Evolutionary conservation across 306 rosid species (phyloP).

Genomic region (Cicer cuneatum): DNA sequence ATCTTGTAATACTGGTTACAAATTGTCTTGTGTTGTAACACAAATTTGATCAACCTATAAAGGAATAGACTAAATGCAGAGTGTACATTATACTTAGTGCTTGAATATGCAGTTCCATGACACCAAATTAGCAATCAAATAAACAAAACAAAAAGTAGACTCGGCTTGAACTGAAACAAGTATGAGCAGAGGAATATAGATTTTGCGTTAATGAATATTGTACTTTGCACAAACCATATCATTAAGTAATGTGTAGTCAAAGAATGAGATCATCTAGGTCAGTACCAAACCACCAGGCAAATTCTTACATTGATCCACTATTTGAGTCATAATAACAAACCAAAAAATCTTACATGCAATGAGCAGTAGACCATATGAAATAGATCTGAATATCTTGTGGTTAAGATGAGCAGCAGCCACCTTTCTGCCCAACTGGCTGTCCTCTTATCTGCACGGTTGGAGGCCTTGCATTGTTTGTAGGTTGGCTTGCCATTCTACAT

Average conservation of each 20-base stretch:
- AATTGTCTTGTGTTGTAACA: not conserved
- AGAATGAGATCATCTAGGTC: slow-evolving; percentile 55
- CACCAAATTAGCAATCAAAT: slow-evolving; percentile 10
- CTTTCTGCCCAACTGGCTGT: slow-evolving; percentile 57
- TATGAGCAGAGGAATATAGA: slow-evolving; percentile 31
- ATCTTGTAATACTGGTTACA: not conserved
- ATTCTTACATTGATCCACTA: slow-evolving; percentile 51
- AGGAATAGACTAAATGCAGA: not conserved
- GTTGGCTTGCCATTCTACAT: slow-evolving; percentile 60
- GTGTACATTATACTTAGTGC: not conserved
- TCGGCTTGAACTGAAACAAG: not conserved
- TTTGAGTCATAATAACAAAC: slow-evolving; percentile 4
- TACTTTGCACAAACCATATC: slow-evolving; percentile 53
- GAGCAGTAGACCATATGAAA: slow-evolving; percentile 27
- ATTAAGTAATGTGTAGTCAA: slow-evolving; percentile 42
- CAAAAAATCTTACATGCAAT: slow-evolving; percentile 42
- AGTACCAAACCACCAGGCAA: slow-evolving; percentile 47
- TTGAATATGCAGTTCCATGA: slow-evolving; percentile 5
- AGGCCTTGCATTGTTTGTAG: slow-evolving; percentile 50
- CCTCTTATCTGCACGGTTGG: slow-evolving; percentile 60
- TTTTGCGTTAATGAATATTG: slow-evolving; percentile 38
- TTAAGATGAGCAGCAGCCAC: slow-evolving; percentile 62
- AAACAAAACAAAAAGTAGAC: not conserved
- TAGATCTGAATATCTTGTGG: slow-evolving; percentile 3
- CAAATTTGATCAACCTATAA: not conserved